Evolutionary conservation across 495 filamentous ascomycete species (phyloP), one percentile per base, ranked within the genome.

Genomic region (Acidiella bohemica): DNA sequence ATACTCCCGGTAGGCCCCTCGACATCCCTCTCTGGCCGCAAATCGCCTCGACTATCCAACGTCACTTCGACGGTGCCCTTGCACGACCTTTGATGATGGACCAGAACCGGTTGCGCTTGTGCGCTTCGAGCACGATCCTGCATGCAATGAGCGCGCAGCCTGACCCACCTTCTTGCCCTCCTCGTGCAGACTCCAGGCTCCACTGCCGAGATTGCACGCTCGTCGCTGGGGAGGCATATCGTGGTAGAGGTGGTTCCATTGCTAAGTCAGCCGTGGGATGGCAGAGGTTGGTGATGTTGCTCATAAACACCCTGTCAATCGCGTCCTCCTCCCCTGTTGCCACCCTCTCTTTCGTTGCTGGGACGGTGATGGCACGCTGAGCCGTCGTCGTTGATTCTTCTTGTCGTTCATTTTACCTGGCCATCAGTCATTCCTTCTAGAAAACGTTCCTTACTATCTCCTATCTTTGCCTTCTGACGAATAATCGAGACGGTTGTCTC

Each of bases 361-460:
- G 40, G 40, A 13, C 41, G 16, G 23, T 14, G n/a, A n/a, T n/a
- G n/a, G n/a, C n/a, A n/a, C n/a, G n/a, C 24, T 39, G 17, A 14
- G 26, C 19, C 17, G 20, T 37, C 20, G 16, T 37, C 22, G 20
- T 24, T 7, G 20, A 23, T n/a, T 11, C 34, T 24, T 20, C 3
- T 25, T 19, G 34, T 37, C 34, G 20, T 22, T 23, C 34, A 25
- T 37, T 37, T 4, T 20, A 34, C n/a, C n/a, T n/a, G n/a, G n/a
- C 25, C 25, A 19, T 10, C 34, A 37, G 34, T 37, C 34, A 37
- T 37, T 37, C 34, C 34, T 37, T 37, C 13, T 37, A 17, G 23
- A 51, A 49, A 57, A 56, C 59, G 57, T 61, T 63, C 59, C 60
- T 64, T 67, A 55, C 27, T 49, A 30, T 34, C 36, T 35, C 19